Base-by-base conservation (phyloP, 1,284 basidiomycete species). In the Trametes versicolor region DNA sequence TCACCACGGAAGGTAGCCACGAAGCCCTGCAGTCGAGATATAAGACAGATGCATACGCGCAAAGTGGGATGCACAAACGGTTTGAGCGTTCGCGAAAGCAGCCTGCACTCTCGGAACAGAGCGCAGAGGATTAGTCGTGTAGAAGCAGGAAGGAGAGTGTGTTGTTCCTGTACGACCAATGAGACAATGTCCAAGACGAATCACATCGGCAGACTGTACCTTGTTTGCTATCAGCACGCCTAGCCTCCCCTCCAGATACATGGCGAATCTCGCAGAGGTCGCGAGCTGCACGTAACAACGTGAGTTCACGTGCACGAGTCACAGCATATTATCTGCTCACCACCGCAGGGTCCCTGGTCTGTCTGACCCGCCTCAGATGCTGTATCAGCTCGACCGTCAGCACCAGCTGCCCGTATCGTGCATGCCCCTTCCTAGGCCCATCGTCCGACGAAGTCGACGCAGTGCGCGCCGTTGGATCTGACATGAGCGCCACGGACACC, bases 401-500 rank as follows among this genome's bases (percentile, higher is more conserved):
- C 2, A 88, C 83, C 50, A 85, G 83, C 71, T 94, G 89, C 0
- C 93, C 92, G 4, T 90, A 73, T 47, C 88, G 85, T 27, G 86
- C 82, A 54, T 79, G 80, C 2, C 81, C 82, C 80, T 82, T 85
- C 5, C 63, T 61, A 6, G 67, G 67, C 25, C 69, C 74, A 0
- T 69, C 64, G 19, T 70, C 77, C 36, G 76, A 76, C 36, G 67
- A 57, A 53, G 75, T 73, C 67, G 72, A 71, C n/a, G 59, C 69
- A 17, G 60, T 54, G 19, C 69, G 62, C 5, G 65, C 48, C n/a
- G 62, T 51, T 6, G 78, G 77, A 65, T 87, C 84, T 60, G 84
- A 87, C 82, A 89, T 85, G 49, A 94, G 75, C 4, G 90, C 91
- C 4, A 94, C 85, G 4, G 87, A 80, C 64, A 93, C 79, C 92